A percentile compares a stretch with the other conserved stretches of the same genome.
Conservation (phyloP, 192 early-diverging fungal species). For the Chytriomyces sp. region DNA sequence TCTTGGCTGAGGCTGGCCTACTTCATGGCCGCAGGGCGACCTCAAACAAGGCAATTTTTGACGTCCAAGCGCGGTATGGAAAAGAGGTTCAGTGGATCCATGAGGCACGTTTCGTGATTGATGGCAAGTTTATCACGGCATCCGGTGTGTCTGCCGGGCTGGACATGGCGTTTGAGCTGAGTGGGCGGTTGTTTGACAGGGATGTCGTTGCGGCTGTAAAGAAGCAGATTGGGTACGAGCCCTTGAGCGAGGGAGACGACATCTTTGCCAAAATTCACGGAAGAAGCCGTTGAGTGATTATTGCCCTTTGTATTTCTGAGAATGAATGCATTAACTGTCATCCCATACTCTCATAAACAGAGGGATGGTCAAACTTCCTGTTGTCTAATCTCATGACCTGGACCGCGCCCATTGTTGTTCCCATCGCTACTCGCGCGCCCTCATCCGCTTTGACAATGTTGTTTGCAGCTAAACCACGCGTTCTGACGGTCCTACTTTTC, state of each 20-base stretch:
- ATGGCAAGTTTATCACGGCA: constrained; percentile 42
- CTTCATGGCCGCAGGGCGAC: constrained; percentile 39
- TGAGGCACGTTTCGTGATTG: constrained; percentile 44
- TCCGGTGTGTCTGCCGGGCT: constrained; percentile 48
- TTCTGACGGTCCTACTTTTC: constrained; percentile 10
- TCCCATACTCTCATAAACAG: not conserved
- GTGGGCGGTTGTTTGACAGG: constrained; percentile 20
- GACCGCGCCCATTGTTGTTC: not conserved
- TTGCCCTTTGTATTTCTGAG: not conserved
- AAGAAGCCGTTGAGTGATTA: not conserved
- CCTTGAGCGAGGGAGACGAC: constrained; percentile 24
- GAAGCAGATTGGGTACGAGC: constrained; percentile 17
- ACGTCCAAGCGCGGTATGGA: constrained; percentile 6
- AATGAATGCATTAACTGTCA: not conserved
- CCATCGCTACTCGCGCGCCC: not conserved
- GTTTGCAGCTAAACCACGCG: not conserved
- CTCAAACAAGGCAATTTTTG: constrained; percentile 41
- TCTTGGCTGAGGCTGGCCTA: constrained; percentile 39
- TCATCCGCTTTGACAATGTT: not conserved
- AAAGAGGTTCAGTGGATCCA: constrained; percentile 29
- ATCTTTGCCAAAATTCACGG: constrained; percentile 36
- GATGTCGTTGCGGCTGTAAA: not conserved
- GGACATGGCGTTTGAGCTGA: constrained; percentile 36
- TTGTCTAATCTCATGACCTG: not conserved
- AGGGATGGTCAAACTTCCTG: not conserved